Evolutionary conservation across 306 rosid genomes (phyloP).

Genomic region (Glycyrrhiza uralensis): DNA sequence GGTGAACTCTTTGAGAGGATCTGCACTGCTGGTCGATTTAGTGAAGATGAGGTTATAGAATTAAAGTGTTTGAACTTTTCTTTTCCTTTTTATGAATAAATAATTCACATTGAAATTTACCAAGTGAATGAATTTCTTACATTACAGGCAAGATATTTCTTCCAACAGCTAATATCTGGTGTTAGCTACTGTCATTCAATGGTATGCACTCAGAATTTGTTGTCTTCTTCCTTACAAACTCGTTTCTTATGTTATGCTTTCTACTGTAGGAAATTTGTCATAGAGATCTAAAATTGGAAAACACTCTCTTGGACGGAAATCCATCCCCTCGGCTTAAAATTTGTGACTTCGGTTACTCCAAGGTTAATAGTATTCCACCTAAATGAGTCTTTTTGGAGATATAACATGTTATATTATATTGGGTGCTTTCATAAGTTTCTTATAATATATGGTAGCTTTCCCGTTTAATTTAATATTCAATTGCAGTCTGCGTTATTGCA

Average conservation of each 20-base stretch:
- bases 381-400: background rate
- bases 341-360: conserved; percentile 97
- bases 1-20: conserved; percentile 97
- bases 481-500: conserved; percentile 88
- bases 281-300: conserved; percentile 95
- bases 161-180: conserved; percentile 97
- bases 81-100: background rate
- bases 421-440: background rate
- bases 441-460: background rate
- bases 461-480: background rate
- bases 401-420: background rate
- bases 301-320: conserved; percentile 95
- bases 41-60: conserved; percentile 86
- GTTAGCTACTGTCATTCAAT: conserved; percentile 96
- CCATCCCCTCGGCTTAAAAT: conserved; percentile 93
- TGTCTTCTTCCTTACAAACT: background rate
- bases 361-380: conserved; percentile 47
- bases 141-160: conserved; percentile 92
- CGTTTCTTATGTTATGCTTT: conserved; percentile 14
- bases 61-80: background rate
- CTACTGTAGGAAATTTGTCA: conserved; percentile 83
- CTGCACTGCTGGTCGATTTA: conserved; percentile 95
- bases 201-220: conserved; percentile 40
- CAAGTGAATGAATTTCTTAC: conserved; percentile 1
- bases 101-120: background rate